Evolutionary conservation across 2,329 filamentous ascomycete genomes (phyloP).

Genomic region (Fusarium sacchari): DNA sequence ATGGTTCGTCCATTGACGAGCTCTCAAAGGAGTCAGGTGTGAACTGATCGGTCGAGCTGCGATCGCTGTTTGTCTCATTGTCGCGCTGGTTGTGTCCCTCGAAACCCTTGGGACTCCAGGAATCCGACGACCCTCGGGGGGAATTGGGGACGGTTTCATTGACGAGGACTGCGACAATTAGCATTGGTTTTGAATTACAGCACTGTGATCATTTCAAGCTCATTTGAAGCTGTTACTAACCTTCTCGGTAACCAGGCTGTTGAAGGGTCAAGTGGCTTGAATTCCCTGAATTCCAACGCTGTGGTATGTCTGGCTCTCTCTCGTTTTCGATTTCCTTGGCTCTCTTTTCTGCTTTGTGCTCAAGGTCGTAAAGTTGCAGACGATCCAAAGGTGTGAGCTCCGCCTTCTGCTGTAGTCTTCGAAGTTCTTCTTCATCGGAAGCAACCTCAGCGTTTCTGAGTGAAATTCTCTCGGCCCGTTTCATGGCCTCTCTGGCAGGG

Average conservation of each 20-base stretch:
- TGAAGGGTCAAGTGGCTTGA: background rate
- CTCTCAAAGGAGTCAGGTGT: background rate
- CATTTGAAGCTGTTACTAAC: background rate
- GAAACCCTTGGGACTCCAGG: background rate
- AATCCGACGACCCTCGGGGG: background rate
- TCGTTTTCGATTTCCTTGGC: background rate
- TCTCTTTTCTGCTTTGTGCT: background rate
- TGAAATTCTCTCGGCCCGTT: background rate
- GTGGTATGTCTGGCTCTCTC: background rate
- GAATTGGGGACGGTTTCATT: too few species aligned
- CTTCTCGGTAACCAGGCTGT: background rate
- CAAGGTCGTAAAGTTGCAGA: background rate
- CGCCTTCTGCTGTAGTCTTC: background rate
- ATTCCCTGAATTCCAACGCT: background rate
- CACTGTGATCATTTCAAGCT: background rate
- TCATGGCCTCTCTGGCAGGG: background rate
- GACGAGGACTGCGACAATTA: background rate
- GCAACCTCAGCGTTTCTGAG: background rate
- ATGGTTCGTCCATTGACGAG: too few species aligned
- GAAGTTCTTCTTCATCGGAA: background rate
- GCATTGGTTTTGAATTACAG: background rate
- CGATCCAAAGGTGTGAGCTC: too few species aligned
- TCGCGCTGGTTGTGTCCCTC: too few species aligned
- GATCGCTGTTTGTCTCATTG: too few species aligned
- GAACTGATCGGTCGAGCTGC: accelerated